Conservation (phyloP, 2,329 filamentous ascomycete genomes). For the Hymenoscyphus albidus region DNA sequence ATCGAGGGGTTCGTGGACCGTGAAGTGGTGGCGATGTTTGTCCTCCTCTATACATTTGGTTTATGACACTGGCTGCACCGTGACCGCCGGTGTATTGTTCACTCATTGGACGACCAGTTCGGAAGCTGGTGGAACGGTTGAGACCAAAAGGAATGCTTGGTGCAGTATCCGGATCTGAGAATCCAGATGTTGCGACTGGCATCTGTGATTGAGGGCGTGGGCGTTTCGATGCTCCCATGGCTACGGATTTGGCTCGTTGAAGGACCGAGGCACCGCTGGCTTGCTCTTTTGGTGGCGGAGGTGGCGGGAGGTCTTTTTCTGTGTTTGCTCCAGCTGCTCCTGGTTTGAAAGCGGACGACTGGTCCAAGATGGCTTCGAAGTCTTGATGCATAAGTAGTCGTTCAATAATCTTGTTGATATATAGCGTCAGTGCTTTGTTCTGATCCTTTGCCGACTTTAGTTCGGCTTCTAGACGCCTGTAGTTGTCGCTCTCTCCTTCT, state of each 20-base stretch:
- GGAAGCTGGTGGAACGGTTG: slow-evolving; percentile 51
- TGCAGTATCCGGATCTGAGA: slow-evolving; percentile 68
- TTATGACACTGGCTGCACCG: slow-evolving; percentile 67
- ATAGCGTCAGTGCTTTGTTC: slow-evolving; percentile 94
- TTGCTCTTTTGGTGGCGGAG: slow-evolving; percentile 55
- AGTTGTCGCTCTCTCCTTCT: slow-evolving; percentile 57
- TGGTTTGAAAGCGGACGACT: slow-evolving; percentile 61
- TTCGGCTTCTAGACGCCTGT: slow-evolving; percentile 72
- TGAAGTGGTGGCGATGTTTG: slow-evolving; percentile 54
- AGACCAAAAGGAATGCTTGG: slow-evolving; percentile 69
- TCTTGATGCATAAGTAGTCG: slow-evolving; percentile 90
- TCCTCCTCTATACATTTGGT: slow-evolving; percentile 83
- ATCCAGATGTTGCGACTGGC: slow-evolving; percentile 38
- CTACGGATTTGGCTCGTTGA: slow-evolving; percentile 59
- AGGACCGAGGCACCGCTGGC: slow-evolving; percentile 47
- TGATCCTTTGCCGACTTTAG: slow-evolving; percentile 79
- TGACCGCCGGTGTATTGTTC: slow-evolving; percentile 53
- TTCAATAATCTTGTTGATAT: slow-evolving; percentile 99
- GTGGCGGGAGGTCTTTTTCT: slow-evolving; percentile 82
- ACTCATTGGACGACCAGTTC: slow-evolving; percentile 55
- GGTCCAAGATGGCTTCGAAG: slow-evolving; percentile 89
- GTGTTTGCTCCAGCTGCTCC: slow-evolving; percentile 29
- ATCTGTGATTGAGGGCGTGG: slow-evolving; percentile 57
- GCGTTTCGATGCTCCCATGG: slow-evolving; percentile 43
- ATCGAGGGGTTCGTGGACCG: slow-evolving; percentile 50